Evolutionary conservation across 768 basidiomycete species (phyloP), one percentile per base, ranked within the genome.

Genomic region (Tylopilus subfusipes): DNA sequence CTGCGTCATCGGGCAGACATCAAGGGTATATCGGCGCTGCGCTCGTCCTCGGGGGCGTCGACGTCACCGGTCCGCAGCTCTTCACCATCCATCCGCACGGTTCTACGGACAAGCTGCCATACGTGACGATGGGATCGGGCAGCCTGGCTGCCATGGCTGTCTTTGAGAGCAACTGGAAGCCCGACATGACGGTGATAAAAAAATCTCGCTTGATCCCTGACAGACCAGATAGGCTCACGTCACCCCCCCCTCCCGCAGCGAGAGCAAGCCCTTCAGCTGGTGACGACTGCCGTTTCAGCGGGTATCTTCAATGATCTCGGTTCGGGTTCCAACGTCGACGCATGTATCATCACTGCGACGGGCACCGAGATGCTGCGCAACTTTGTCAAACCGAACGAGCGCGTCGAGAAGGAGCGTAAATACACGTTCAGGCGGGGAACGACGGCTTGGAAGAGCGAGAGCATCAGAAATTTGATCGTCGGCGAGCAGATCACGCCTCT

Each of bases 251-350:
- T 13, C 24, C n/a, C n/a, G 34, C 70, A 95, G 90, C 82, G 90
- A 38, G 81, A 83, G 39, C 86, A 88, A 24, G 96, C 93, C 3
- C 81, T 98, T 46, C 75, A 76, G 7, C 78, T 98, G 19, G 94
- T 98, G 34, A 83, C 87, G 53, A 79, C 83, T 36, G 95, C 97
- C 43, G 85, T 99, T 64, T 85, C 88, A 22, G 90, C 93, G 2
- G 97, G 97, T 81, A 95, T 99, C 68, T 98, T 97, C 82, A 98
- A 99, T 76, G 97, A 99, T 76, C 83, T 98, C 31, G 97, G 97
- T 4, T 98, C 96, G 1, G 97, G 97, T 40, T 94, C 92, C n/a
- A 98, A 99, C 69, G 83, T 98, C 64, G 97, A 99, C 71, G 96
- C 94, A 1, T 96, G 95, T 70, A 82, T 98, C 61, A 95, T 99